Conservation (phyloP, 495 filamentous ascomycete genomes). For the Sabuloglossum arenarium region DNA sequence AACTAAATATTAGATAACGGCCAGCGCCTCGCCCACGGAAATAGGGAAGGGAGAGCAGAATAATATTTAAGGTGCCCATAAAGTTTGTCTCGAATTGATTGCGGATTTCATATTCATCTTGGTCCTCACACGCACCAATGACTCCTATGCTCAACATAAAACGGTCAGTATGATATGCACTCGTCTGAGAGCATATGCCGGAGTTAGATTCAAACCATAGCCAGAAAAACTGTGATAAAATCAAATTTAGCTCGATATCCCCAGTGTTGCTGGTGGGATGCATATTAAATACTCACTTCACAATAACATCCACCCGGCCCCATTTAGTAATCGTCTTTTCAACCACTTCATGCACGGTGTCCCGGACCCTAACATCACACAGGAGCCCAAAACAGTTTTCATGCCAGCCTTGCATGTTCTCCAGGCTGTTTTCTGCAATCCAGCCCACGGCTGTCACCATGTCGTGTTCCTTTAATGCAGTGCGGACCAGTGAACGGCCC, state of each 20-base stretch:
- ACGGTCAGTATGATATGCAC: neutral
- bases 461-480: conserved; percentile 59
- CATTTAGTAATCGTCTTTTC: conserved; percentile 47
- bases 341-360: conserved; percentile 54
- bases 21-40: conserved; percentile 58
- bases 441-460: conserved; percentile 78
- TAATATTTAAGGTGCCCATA: conserved; percentile 81
- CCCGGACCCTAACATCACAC: conserved; percentile 71
- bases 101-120: conserved; percentile 82
- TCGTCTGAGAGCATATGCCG: neutral
- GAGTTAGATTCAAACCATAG: conserved; percentile 28
- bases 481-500: conserved; percentile 72
- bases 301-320: conserved; percentile 71
- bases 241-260: neutral
- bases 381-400: conserved; percentile 54
- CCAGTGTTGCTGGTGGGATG: neutral
- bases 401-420: conserved; percentile 47
- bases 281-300: too few species aligned
- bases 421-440: conserved; percentile 54
- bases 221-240: conserved; percentile 36
- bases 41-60: conserved; percentile 73
- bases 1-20: conserved; percentile 83
- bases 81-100: conserved; percentile 97
- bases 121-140: conserved; percentile 90
- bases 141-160: conserved; percentile 31